Percentiles rank a stretch among this genome's conserved stretches.
Evolutionary conservation across 23 red algal genomes (phyloP).

Genomic region (Agarophyton chilense): DNA sequence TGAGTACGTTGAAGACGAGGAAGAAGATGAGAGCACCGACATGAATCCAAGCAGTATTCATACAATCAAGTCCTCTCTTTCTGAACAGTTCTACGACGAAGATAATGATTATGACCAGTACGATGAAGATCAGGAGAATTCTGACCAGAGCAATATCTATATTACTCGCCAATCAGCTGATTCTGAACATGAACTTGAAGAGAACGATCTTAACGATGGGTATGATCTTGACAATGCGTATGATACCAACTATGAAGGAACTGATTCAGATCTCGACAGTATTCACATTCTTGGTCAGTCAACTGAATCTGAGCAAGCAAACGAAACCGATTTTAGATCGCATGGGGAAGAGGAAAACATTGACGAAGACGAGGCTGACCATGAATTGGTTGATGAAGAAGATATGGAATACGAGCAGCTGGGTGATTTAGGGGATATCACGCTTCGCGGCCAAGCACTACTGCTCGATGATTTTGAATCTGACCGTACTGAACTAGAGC

Average conservation of each 20-base stretch:
- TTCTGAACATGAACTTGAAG: neutral
- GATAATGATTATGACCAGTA: neutral
- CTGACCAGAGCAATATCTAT: neutral
- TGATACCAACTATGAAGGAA: neutral
- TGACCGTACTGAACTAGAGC: neutral
- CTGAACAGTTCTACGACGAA: neutral
- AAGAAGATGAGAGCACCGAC: neutral
- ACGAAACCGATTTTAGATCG: neutral
- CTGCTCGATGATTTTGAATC: neutral
- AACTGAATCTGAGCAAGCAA: neutral
- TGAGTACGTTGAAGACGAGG: neutral
- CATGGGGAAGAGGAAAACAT: neutral
- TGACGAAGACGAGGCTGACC: neutral
- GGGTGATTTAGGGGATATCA: neutral
- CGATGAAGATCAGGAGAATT: neutral
- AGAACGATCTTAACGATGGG: neutral
- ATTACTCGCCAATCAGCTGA: neutral
- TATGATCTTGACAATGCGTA: too few relatives aligned
- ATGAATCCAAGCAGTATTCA: neutral
- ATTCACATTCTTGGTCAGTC: neutral
- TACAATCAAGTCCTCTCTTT: neutral
- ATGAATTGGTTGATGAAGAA: neutral
- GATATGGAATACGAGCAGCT: neutral
- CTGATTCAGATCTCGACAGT: neutral
- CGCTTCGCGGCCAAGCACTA: constrained; percentile 5